Evolutionary conservation across 2,329 filamentous ascomycete genomes (phyloP).

Genomic region (Bipolaris zeicola): DNA sequence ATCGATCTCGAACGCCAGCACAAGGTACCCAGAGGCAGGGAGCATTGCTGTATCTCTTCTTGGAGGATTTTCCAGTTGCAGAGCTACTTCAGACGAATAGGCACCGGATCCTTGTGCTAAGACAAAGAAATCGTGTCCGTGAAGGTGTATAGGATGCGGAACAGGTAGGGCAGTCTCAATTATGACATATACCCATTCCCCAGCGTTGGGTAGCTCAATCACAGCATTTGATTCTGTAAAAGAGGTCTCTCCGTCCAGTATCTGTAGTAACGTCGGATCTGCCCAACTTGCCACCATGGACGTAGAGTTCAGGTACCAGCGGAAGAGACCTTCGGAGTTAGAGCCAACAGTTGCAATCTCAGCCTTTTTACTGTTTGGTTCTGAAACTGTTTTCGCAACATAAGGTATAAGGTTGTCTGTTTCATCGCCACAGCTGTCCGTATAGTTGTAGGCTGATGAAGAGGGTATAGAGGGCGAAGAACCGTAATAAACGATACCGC

Average conservation of each 20-base stretch:
- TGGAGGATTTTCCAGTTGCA: constrained; percentile 41
- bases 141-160: constrained; percentile 40
- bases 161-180: constrained; percentile 47
- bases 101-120: constrained; percentile 36
- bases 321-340: constrained; percentile 45
- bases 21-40: constrained; percentile 39
- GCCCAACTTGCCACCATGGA: constrained; percentile 48
- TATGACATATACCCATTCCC: constrained; percentile 50
- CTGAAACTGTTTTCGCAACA: constrained; percentile 43
- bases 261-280: constrained; percentile 47
- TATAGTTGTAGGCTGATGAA: constrained; percentile 43
- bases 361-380: constrained; percentile 26
- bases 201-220: constrained; percentile 26
- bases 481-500: constrained; percentile 49
- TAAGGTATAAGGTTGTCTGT: constrained; percentile 32
- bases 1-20: constrained; percentile 44
- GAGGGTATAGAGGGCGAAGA: constrained; percentile 35
- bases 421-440: constrained; percentile 48
- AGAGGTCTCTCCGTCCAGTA: constrained; percentile 42
- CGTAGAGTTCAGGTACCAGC: constrained; percentile 50
- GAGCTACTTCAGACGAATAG: constrained; percentile 17
- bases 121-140: constrained; percentile 44
- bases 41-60: constrained; percentile 43
- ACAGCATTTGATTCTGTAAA: constrained; percentile 41
- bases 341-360: constrained; percentile 40